Evolutionary conservation across 2,329 filamentous ascomycete genomes (phyloP), one percentile per base, ranked within the genome.

Genomic region (Juglanconis juglandina): DNA sequence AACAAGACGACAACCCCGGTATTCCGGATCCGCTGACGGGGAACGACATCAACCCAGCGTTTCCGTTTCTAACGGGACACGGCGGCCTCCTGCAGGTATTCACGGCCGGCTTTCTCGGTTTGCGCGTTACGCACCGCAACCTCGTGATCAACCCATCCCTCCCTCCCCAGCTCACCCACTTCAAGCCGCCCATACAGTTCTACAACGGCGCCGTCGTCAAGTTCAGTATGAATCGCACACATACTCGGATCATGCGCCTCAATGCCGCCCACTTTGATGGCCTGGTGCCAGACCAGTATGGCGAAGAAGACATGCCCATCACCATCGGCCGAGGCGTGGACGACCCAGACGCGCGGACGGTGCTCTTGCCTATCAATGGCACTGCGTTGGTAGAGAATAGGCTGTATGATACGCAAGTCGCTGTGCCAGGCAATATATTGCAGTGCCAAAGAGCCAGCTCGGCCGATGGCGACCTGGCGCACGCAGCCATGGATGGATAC

Each of bases 31-130:
- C 56, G 24, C 60, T 62, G 49, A 62, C 60, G 1, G 60, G 60
- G 4, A 62, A 62, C 17, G 85, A 85, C 39, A 87, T 85, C 0
- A 85, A 89, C 62, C 87, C 88, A 0, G 87, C 87, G 0, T 91
- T 82, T 66, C 87, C 88, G 0, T 91, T 91, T 75, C 73, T 90
- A 37, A 91, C 88, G 0, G 88, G 88, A 8, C 84, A 88, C 68
- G 88, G 88, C 14, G 88, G 88, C 49, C 82, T 85, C n/a, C 81
- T 88, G 63, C 87, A 89, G 68, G 83, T 89, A 10, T 81, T 80
- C 1, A 76, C 88, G 4, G 89, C 86, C 65, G 88, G 87, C 0
- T 90, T 88, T 67, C 79, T 90, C 1, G 88, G 88, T 1, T 76
- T 89, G 2, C 81, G 85, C 8, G 73, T 87, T 2, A 77, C 82